Evolutionary conservation across 169 alveolate genomes (phyloP).

Genomic region (Plasmodium berghei): DNA sequence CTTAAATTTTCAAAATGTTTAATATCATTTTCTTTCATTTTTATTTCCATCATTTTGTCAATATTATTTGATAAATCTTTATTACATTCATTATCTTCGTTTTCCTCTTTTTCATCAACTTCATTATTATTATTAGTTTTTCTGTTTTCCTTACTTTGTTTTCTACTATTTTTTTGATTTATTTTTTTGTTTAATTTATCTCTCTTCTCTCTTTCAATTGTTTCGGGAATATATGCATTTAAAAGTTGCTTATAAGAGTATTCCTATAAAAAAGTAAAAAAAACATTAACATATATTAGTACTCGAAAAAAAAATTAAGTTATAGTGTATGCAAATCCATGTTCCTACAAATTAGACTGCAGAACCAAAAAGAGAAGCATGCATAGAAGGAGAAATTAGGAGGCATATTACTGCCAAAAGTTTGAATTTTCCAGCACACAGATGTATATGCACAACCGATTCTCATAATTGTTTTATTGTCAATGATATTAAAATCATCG

Average conservation of each 20-base stretch:
- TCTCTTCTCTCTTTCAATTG: constrained; percentile 64
- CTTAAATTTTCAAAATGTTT: constrained; percentile 52
- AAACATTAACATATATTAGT: no score
- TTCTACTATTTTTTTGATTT: background rate
- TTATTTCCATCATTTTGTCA: constrained; percentile 43
- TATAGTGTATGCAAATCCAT: no score
- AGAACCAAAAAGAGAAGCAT: no score
- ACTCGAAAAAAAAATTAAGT: no score
- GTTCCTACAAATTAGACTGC: no score
- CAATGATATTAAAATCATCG: no score
- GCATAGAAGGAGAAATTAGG: no score
- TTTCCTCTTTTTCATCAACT: background rate
- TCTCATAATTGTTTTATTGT: no score
- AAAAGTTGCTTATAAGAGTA: constrained; percentile 65
- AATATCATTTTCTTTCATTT: constrained; percentile 18
- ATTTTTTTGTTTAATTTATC: constrained; percentile 36
- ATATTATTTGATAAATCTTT: constrained; percentile 1
- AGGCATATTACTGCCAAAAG: no score
- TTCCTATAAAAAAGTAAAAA: constrained; percentile 14
- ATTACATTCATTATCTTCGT: background rate
- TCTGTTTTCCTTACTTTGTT: constrained; percentile 15
- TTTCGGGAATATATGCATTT: constrained; percentile 71
- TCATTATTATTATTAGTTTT: no score
- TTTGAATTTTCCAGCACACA: background rate
- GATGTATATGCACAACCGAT: background rate